Evolutionary conservation across 805 yeast species (phyloP).

Genomic region (Saccharomycopsis fodiens): DNA sequence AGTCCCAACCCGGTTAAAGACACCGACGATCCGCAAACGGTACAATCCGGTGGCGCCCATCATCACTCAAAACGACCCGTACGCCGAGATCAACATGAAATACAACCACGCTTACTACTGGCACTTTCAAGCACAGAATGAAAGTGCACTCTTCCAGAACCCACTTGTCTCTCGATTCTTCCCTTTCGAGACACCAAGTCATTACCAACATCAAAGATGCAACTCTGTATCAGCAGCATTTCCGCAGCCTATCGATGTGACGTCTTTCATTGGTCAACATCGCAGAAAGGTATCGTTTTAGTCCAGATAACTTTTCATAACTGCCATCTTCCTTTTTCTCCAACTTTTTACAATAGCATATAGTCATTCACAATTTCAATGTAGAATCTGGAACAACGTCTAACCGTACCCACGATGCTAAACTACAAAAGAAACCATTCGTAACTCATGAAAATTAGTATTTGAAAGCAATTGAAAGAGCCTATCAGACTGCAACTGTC

Average conservation of each 20-base stretch:
- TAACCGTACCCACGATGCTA: too few relatives aligned
- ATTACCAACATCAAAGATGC: background rate
- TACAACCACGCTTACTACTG: conserved; percentile 5
- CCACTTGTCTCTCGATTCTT: conserved; percentile 14
- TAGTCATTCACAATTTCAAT: too few relatives aligned
- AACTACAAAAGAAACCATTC: too few relatives aligned
- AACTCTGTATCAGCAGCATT: too few relatives aligned
- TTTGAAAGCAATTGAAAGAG: too few relatives aligned
- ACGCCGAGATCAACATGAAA: conserved; percentile 11
- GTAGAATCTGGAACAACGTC: too few relatives aligned
- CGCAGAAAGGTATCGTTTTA: background rate
- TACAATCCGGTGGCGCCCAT: conserved; percentile 15
- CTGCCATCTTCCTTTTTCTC: too few relatives aligned
- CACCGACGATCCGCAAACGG: conserved; percentile 1
- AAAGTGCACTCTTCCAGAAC: conserved; percentile 7
- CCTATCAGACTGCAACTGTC: too few relatives aligned
- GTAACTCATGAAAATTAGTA: too few relatives aligned
- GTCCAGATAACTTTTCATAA: too few relatives aligned
- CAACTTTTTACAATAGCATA: too few relatives aligned
- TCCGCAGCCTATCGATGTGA: too few relatives aligned
- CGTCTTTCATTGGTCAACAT: background rate
- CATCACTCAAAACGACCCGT: conserved; percentile 11
- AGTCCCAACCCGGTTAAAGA: background rate
- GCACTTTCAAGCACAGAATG: background rate
- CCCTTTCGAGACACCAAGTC: conserved; percentile 8